These are phyloP conservation scores for Globisporangium paroecandrum DNA, from an alignment of 352 stramenopile genomes.

Conservation along the genomic window DNA sequence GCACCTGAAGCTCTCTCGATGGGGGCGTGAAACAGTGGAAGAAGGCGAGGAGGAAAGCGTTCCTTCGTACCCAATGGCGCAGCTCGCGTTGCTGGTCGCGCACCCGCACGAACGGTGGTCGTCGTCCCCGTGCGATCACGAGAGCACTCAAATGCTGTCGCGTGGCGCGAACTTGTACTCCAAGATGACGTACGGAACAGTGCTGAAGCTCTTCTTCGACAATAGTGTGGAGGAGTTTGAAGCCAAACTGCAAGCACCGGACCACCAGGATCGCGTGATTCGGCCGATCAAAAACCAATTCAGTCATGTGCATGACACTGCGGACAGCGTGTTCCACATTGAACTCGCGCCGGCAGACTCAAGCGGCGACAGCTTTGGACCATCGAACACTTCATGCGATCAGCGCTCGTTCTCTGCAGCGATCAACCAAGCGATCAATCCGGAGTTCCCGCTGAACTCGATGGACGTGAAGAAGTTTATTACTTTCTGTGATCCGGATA, in stretches of 20 bases:
- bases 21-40: constrained; percentile 80
- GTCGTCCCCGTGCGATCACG: constrained; percentile 55
- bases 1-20: constrained; percentile 82
- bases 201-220: constrained; percentile 86
- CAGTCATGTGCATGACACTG: constrained; percentile 41
- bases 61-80: constrained; percentile 69
- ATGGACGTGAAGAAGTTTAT: constrained; percentile 71
- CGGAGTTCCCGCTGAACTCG: constrained; percentile 67
- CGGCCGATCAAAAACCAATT: constrained; percentile 66
- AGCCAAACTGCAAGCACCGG: constrained; percentile 46
- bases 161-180: constrained; percentile 82
- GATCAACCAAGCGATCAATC: constrained; percentile 42
- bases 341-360: background rate
- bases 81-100: constrained; percentile 66
- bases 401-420: constrained; percentile 33
- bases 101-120: constrained; percentile 59
- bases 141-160: constrained; percentile 66
- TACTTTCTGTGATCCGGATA: constrained; percentile 69
- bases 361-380: constrained; percentile 33
- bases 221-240: constrained; percentile 66
- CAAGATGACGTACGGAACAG: constrained; percentile 66
- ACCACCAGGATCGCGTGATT: constrained; percentile 54
- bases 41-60: constrained; percentile 80
- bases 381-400: constrained; percentile 82
- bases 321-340: constrained; percentile 28